Evolutionary conservation across 345 rosid genomes (phyloP).

Genomic region (Citrus reticulata): DNA sequence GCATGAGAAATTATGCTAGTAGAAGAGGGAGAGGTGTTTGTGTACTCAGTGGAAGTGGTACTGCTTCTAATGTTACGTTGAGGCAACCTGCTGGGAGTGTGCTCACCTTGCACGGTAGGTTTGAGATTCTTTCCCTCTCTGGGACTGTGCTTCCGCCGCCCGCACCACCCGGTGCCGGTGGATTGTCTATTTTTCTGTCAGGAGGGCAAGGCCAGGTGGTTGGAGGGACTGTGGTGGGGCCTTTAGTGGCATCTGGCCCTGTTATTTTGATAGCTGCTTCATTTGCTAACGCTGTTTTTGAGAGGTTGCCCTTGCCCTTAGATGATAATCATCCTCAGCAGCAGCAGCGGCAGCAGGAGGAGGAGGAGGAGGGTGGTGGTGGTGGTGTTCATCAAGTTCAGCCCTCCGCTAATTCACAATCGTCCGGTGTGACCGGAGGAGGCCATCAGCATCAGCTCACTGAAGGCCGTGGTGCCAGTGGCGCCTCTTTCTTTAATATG

Average conservation of each 20-base stretch:
- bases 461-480: constrained; percentile 27
- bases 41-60: constrained; percentile 65
- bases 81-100: constrained; percentile 69
- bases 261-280: constrained; percentile 78
- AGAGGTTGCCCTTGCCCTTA: constrained; percentile 47
- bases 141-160: constrained; percentile 88
- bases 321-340: no score
- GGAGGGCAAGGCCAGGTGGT: constrained; percentile 85
- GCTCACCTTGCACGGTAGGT: constrained; percentile 73
- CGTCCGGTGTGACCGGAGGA: constrained; percentile 54
- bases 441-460: constrained; percentile 22
- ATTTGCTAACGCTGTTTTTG: constrained; percentile 69
- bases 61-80: constrained; percentile 57
- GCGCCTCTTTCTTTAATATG: constrained; percentile 21
- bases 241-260: constrained; percentile 59
- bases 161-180: constrained; percentile 76
- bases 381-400: constrained; percentile 44
- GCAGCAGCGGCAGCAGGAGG: no score
- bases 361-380: constrained; percentile 27
- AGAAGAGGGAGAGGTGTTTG: constrained; percentile 75
- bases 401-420: constrained; percentile 48
- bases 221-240: constrained; percentile 71
- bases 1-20: constrained; percentile 52
- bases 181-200: constrained; percentile 62
- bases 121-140: constrained; percentile 70